A percentile compares a stretch with the other conserved stretches of the same genome.
Evolutionary conservation across 352 stramenopile genomes (phyloP).

Genomic region (Pythium aristosporum): DNA sequence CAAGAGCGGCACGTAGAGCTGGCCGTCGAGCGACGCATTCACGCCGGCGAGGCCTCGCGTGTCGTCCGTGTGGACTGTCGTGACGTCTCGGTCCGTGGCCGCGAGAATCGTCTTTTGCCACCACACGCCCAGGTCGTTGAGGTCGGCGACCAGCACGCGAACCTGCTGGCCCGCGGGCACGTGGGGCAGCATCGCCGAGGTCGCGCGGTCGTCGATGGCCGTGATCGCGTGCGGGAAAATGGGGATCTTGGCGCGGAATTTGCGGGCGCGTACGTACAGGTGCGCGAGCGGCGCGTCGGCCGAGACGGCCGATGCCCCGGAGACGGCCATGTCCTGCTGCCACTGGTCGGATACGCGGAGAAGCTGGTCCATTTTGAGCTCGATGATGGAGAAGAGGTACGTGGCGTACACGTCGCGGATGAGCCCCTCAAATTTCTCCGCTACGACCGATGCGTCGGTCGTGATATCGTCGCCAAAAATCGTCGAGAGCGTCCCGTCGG

Average conservation of each 20-base stretch:
- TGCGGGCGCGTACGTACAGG: conserved; percentile 48
- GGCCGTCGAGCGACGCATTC: conserved; percentile 62
- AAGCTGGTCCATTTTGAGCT: conserved; percentile 59
- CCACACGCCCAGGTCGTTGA: conserved; percentile 52
- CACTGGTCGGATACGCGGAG: conserved; percentile 56
- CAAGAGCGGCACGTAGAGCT: conserved; percentile 55
- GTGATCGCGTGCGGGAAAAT: conserved; percentile 59
- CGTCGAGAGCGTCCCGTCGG: conserved; percentile 60
- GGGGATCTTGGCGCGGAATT: conserved; percentile 59
- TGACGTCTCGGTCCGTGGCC: conserved; percentile 53
- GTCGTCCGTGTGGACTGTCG: conserved; percentile 57
- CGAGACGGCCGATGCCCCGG: conserved; percentile 21
- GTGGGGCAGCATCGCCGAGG: conserved; percentile 35
- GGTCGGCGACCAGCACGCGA: conserved; percentile 58
- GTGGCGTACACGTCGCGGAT: conserved; percentile 58
- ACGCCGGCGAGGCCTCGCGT: conserved; percentile 37
- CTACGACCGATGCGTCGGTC: conserved; percentile 46
- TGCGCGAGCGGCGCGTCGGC: conserved; percentile 30
- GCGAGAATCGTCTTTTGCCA: conserved; percentile 63
- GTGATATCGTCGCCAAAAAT: conserved; percentile 68
- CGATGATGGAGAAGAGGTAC: conserved; percentile 50
- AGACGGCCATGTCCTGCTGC: conserved; percentile 45
- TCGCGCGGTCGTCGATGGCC: conserved; percentile 38
- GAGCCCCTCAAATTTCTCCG: conserved; percentile 61
- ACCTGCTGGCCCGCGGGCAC: conserved; percentile 44